phyloP scores from a whole-genome alignment of 441 rosid genomes.

The Manihot esculenta region DNA sequence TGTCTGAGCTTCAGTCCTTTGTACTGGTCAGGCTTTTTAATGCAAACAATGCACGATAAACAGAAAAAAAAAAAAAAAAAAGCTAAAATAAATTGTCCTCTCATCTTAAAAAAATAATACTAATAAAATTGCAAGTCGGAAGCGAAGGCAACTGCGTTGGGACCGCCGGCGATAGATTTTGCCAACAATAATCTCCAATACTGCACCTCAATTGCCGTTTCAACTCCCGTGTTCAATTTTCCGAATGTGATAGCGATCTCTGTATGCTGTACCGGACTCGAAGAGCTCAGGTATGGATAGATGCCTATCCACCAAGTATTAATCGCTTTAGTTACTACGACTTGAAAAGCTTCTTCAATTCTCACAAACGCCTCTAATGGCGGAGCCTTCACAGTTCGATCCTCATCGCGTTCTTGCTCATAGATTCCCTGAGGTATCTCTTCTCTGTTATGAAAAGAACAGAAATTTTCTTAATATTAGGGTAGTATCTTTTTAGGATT shows the following conservation, averaged over 20 bases:
- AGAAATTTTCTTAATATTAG: no score
- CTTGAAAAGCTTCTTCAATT: background rate
- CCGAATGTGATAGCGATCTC: background rate
- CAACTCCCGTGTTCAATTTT: background rate
- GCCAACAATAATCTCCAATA: background rate
- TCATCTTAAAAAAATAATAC: no score
- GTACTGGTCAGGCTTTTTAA: no score
- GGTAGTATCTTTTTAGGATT: background rate
- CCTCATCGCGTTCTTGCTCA: constrained; percentile 48
- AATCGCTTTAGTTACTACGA: background rate
- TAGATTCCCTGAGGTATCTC: constrained; percentile 59
- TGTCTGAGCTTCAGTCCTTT: no score
- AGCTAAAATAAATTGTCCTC: no score
- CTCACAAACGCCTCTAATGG: constrained; percentile 29
- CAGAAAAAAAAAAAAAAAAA: no score
- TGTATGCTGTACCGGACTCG: background rate
- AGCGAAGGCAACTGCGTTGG: no score
- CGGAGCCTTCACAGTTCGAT: constrained; percentile 41
- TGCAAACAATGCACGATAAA: no score
- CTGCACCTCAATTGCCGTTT: no score
- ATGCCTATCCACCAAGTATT: no score
- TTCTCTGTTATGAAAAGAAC: background rate
- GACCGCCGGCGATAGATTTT: background rate
- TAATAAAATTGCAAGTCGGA: no score
- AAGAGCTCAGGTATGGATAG: background rate